These are phyloP conservation scores for Fragosphaeria purpurea DNA, from an alignment of 2,329 filamentous ascomycete genomes.

Conservation along the genomic window DNA sequence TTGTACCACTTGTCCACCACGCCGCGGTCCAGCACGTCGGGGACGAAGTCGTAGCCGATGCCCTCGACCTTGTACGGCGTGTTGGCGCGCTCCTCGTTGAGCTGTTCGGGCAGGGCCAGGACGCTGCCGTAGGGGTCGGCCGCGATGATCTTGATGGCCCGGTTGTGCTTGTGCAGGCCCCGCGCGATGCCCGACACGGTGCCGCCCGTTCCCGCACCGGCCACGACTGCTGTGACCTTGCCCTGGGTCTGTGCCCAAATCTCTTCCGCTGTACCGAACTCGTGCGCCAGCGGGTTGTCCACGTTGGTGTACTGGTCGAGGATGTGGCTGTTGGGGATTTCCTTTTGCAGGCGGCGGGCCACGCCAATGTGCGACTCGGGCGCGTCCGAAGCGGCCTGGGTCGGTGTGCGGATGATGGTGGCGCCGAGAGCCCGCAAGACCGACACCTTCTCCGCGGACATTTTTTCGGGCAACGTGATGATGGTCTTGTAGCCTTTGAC, in stretches of 20 bases:
- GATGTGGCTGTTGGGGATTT: constrained; percentile 94
- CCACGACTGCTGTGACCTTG: constrained; percentile 72
- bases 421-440: constrained; percentile 89
- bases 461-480: constrained; percentile 97
- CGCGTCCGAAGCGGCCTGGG: constrained; percentile 85
- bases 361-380: constrained; percentile 97
- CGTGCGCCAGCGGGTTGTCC: constrained; percentile 89
- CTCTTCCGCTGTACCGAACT: constrained; percentile 89
- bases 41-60: constrained; percentile 97
- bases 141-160: constrained; percentile 76
- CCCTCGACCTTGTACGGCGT: constrained; percentile 95
- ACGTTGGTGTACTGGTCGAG: constrained; percentile 89
- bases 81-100: constrained; percentile 75
- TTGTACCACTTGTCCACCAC: constrained; percentile 95
- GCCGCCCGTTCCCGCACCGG: constrained; percentile 88
- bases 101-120: constrained; percentile 64
- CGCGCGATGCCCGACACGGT: constrained; percentile 85
- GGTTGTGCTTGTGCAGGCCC: constrained; percentile 80
- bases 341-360: constrained; percentile 78
- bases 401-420: constrained; percentile 95
- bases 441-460: constrained; percentile 96
- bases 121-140: constrained; percentile 91
- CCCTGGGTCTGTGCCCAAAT: constrained; percentile 88
- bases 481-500: constrained; percentile 98
- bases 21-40: constrained; percentile 76